Evolutionary conservation across 2,329 filamentous ascomycete genomes (phyloP).

Genomic region (Colletotrichum trifolii): DNA sequence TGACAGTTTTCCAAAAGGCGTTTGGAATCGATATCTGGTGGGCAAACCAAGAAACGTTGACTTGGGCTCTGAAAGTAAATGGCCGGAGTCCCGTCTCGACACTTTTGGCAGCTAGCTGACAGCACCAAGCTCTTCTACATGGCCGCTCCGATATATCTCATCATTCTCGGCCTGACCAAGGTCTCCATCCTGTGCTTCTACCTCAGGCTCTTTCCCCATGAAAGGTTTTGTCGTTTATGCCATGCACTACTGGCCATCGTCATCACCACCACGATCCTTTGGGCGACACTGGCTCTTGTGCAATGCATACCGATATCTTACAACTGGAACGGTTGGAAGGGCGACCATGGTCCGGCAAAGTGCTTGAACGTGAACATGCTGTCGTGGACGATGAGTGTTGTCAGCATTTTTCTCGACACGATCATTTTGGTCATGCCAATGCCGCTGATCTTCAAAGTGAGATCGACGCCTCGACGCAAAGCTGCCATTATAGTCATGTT

Average conservation of each 20-base stretch:
- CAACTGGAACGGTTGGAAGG: conserved; percentile 30
- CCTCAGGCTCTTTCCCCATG: conserved; percentile 19
- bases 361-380: conserved; percentile 20
- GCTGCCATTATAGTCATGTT: conserved; percentile 56
- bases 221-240: conserved; percentile 20
- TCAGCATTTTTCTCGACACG: conserved; percentile 58
- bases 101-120: neutral
- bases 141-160: conserved; percentile 10
- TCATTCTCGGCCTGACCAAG: conserved; percentile 18
- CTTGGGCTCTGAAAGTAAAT: conserved; percentile 20
- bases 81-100: too few relatives aligned
- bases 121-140: conserved; percentile 14
- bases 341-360: conserved; percentile 10
- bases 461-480: conserved; percentile 54
- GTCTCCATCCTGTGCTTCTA: conserved; percentile 28
- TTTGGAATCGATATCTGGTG: conserved; percentile 30
- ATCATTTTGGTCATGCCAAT: conserved; percentile 56
- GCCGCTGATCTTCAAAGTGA: conserved; percentile 51
- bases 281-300: neutral
- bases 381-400: conserved; percentile 13
- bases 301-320: conserved; percentile 23
- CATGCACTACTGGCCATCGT: conserved; percentile 13
- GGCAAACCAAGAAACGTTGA: conserved; percentile 6
- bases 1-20: conserved; percentile 7
- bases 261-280: neutral